Base-by-base conservation (phyloP, 495 filamentous ascomycete species). In the Lindgomyces ingoldianus region DNA sequence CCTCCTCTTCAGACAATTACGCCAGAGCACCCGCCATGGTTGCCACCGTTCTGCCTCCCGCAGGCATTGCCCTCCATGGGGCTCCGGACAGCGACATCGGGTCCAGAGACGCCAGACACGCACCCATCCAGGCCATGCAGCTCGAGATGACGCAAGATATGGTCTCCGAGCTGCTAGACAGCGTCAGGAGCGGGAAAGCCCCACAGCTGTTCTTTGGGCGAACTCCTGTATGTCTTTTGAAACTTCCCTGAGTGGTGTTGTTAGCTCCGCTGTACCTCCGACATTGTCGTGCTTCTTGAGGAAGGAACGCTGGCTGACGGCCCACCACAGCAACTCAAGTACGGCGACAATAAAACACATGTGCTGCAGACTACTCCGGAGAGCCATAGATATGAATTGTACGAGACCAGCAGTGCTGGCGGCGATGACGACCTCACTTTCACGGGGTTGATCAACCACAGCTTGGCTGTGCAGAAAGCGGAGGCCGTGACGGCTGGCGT, bases 171-270 rank as follows among this genome's bases (percentile, higher is more conserved):
- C 64, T 73, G 18, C 65, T 71, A 11, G 57, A 69, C 51, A 63
- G 64, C 46, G 60, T 61, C 19, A 51, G 62, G 52, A 66, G 58
- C 36, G 70, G 68, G 45, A 71, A 66, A 33, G 46, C 68, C 12
- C 68, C 70, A 10, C 70, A 73, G 61, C 52, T 73, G 27, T n/a
- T 68, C 16, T 72, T 72, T 41, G 70, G 70, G 18, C 47, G 70
- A 27, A 65, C 47, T 68, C 70, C 70, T 61, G 70, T 72, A 70
- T 27, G 70, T 72, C 24, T 49, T 44, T 22, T 10, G n/a, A 44
- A 0, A n/a, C 26, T 51, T 21, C 39, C 46, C 25, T 8, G 1
- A 57, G 33, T 50, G 47, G 4, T 50, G 22, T 41, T 59, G 24
- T 21, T 21, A 51, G 44, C 44, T n/a, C 4, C 44, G 6, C 14